phyloP scores from a whole-genome alignment of 179 eudicot genomes.

The Camellia oleifera region DNA sequence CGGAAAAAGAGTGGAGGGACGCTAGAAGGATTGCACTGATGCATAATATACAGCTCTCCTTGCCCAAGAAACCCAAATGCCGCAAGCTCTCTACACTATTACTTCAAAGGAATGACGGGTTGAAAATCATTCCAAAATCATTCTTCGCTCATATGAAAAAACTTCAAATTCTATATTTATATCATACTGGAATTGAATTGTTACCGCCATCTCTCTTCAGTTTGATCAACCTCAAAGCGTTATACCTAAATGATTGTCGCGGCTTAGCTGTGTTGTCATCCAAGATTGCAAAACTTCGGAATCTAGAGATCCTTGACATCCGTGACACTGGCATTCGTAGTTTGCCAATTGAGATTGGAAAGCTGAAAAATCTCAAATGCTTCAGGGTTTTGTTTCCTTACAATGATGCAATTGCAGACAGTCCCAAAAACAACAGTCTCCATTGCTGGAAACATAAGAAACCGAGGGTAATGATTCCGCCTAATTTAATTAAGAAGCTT shows the following conservation, averaged over 20 bases:
- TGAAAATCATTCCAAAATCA: not conserved
- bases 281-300: not conserved
- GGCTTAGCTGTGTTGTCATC: not conserved
- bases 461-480: not conserved
- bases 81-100: not conserved
- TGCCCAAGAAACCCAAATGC: not conserved
- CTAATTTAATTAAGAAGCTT: slow-evolving; percentile 12
- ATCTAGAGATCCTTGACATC: not conserved
- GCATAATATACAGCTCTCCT: not conserved
- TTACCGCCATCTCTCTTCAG: not conserved
- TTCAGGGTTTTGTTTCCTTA: not conserved
- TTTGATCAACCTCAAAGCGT: not conserved
- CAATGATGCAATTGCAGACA: not conserved
- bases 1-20: not conserved
- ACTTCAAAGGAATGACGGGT: not conserved
- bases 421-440: not conserved
- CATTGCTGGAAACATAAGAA: not conserved
- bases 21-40: not conserved
- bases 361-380: not conserved
- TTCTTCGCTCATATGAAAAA: not conserved
- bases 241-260: not conserved
- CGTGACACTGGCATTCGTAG: not conserved
- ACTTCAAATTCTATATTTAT: not conserved
- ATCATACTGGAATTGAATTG: not conserved
- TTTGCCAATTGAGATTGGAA: not conserved